Conservation (phyloP, 768 basidiomycete species). For the Leccinum imitatum region DNA sequence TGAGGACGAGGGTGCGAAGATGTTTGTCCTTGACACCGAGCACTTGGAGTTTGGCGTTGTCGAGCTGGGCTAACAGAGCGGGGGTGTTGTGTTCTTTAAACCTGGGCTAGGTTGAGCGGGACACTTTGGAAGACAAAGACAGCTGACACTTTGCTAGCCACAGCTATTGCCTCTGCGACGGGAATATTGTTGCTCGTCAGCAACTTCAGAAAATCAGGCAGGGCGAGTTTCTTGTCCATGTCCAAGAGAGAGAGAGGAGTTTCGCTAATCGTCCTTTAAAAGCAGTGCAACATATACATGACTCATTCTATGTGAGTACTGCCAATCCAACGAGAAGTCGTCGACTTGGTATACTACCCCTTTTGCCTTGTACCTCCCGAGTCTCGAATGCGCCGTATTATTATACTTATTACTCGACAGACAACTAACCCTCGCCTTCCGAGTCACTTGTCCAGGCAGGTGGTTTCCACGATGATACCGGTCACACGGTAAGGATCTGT, state of each 20-base stretch:
- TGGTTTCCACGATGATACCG: slow-evolving; percentile 85
- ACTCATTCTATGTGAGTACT: not conserved
- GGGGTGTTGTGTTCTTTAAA: slow-evolving; percentile 72
- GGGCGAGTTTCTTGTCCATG: slow-evolving; percentile 47
- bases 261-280: not conserved
- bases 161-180: slow-evolving; percentile 63
- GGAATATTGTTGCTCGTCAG: slow-evolving; percentile 57
- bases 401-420: slow-evolving; percentile 13
- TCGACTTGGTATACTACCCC: slow-evolving; percentile 23
- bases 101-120: slow-evolving; percentile 39
- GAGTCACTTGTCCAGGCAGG: slow-evolving; percentile 58
- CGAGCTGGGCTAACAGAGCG: slow-evolving; percentile 53
- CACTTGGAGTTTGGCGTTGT: slow-evolving; percentile 55
- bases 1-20: slow-evolving; percentile 56
- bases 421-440: slow-evolving; percentile 4
- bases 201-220: slow-evolving; percentile 67
- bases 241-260: slow-evolving; percentile 10
- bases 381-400: not conserved
- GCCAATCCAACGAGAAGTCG: slow-evolving; percentile 12
- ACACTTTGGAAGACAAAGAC: slow-evolving; percentile 18
- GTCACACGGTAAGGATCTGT: slow-evolving; percentile 96
- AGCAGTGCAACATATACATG: not conserved
- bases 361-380: slow-evolving; percentile 13
- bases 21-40: slow-evolving; percentile 66
- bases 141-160: slow-evolving; percentile 65